A percentile compares a stretch with the other conserved stretches of the same genome.
Evolutionary conservation across 768 basidiomycete species (phyloP).

Genomic region (Tephrocybe sp.): DNA sequence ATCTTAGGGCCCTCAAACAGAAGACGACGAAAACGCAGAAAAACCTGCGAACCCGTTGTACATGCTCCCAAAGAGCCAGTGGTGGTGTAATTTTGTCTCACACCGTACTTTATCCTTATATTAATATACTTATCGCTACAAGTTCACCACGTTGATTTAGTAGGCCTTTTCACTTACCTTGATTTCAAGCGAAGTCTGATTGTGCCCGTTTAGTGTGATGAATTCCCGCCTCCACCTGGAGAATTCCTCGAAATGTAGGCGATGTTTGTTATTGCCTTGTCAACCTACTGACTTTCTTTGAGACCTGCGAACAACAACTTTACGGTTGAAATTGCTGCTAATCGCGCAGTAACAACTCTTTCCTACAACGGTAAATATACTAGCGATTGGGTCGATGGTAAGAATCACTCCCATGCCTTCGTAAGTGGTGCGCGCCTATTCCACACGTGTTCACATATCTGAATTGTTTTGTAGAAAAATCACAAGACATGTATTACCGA

Average conservation of each 20-base stretch:
- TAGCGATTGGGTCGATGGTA: slow-evolving; percentile 46
- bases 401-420: slow-evolving; percentile 39
- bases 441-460: background rate
- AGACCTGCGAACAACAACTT: slow-evolving; percentile 50
- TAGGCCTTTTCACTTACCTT: no score
- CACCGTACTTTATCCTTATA: background rate
- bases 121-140: background rate
- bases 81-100: slow-evolving; percentile 38
- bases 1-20: slow-evolving; percentile 24
- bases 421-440: slow-evolving; percentile 23
- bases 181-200: no score
- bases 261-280: background rate
- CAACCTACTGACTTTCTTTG: background rate
- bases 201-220: slow-evolving; percentile 29
- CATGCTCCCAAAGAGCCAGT: slow-evolving; percentile 34
- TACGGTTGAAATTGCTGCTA: slow-evolving; percentile 45
- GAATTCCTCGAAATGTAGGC: slow-evolving; percentile 42
- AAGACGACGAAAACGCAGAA: slow-evolving; percentile 34
- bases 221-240: slow-evolving; percentile 39
- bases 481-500: slow-evolving; percentile 43
- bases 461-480: background rate
- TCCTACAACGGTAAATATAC: slow-evolving; percentile 37
- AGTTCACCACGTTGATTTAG: no score
- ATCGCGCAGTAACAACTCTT: slow-evolving; percentile 44
- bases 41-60: slow-evolving; percentile 40